Evolutionary conservation across 768 basidiomycete species (phyloP).

Genomic region (Sutorius australiensis): DNA sequence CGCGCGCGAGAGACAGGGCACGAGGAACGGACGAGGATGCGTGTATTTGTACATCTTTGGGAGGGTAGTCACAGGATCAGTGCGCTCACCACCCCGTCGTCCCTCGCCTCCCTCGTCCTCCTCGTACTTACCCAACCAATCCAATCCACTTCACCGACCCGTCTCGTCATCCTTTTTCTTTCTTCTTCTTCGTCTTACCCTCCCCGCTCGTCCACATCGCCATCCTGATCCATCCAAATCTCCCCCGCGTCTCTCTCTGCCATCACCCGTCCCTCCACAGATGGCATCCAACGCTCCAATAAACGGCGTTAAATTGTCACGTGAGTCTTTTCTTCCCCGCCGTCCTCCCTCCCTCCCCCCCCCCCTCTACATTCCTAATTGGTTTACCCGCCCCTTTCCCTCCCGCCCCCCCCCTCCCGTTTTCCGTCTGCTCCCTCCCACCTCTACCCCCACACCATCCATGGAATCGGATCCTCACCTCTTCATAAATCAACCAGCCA

Average conservation of each 20-base stretch:
- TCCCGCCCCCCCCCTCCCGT: conserved; percentile 31
- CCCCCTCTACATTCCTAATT: conserved; percentile 26
- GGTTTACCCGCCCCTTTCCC: conserved; percentile 23
- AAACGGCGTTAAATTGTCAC: conserved; percentile 84
- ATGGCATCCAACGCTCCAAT: conserved; percentile 80
- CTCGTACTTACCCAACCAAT: conserved; percentile 1
- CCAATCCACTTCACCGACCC: conserved; percentile 11
- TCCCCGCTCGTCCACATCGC: conserved; percentile 10
- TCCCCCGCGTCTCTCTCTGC: background rate
- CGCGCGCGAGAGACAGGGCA: background rate
- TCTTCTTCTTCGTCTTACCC: background rate
- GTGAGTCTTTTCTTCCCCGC: conserved; percentile 45
- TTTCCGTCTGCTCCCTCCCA: conserved; percentile 35
- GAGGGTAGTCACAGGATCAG: conserved; percentile 23
- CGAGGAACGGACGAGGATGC: background rate
- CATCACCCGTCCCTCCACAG: conserved; percentile 21
- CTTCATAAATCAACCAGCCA: conserved; percentile 43
- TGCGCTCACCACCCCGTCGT: conserved; percentile 20
- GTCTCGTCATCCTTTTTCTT: background rate
- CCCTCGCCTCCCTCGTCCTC: conserved; percentile 23
- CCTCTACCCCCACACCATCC: conserved; percentile 12
- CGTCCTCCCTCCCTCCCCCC: conserved; percentile 15
- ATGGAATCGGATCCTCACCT: conserved; percentile 27
- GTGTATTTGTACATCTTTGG: conserved; percentile 33
- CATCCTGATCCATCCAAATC: conserved; percentile 13